These are phyloP conservation scores for Butyriboletus loyo DNA, from an alignment of 768 basidiomycete genomes.

Conservation along the genomic window DNA sequence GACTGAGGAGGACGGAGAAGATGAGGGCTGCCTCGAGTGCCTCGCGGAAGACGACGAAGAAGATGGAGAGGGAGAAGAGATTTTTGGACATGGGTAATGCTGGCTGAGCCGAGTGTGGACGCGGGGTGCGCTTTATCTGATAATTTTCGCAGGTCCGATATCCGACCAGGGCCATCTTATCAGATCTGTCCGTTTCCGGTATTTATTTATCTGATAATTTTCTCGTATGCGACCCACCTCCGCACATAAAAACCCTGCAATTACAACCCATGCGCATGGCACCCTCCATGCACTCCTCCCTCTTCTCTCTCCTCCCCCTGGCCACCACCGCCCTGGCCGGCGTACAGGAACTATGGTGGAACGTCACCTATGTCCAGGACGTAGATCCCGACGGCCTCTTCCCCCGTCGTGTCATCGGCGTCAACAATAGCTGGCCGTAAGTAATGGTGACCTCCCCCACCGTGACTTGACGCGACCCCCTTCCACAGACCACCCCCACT, in stretches of 20 bases:
- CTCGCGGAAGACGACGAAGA: constrained; percentile 96
- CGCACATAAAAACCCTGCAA: not conserved
- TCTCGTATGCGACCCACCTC: not conserved
- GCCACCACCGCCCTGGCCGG: constrained; percentile 52
- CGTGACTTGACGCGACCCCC: not conserved
- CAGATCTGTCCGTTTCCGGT: not conserved
- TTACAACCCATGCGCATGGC: no score
- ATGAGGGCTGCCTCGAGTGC: constrained; percentile 91
- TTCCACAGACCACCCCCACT: constrained; percentile 75
- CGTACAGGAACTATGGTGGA: constrained; percentile 82
- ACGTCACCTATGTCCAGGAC: constrained; percentile 77
- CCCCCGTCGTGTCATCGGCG: constrained; percentile 75
- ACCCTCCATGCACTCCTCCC: not conserved
- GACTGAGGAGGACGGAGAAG: constrained; percentile 84
- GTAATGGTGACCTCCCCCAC: constrained; percentile 27
- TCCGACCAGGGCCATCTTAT: not conserved
- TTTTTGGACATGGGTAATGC: constrained; percentile 27
- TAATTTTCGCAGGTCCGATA: not conserved
- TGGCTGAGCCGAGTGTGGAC: not conserved
- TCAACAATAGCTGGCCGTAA: constrained; percentile 94
- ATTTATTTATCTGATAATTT: not conserved
- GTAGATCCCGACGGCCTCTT: constrained; percentile 84
- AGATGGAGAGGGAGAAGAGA: constrained; percentile 88
- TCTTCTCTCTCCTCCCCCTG: constrained; percentile 15
- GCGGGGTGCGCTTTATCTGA: not conserved